These are phyloP conservation scores for Naganishia onofrii DNA, from an alignment of 768 basidiomycete species.

Conservation along the genomic window DNA sequence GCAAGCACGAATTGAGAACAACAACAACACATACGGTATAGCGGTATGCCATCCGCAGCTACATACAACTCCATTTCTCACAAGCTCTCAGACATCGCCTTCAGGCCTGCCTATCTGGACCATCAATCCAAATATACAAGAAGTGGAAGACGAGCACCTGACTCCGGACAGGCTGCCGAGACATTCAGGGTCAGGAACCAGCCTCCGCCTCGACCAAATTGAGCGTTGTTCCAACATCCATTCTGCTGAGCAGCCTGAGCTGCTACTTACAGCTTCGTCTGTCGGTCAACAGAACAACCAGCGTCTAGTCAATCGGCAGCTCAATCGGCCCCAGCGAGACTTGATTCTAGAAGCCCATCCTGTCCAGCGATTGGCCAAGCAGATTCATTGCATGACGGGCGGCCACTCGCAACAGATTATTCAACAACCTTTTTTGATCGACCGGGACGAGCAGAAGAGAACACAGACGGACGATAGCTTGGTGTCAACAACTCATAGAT, in stretches of 20 bases:
- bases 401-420: not conserved
- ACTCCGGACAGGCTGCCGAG: constrained; percentile 14
- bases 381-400: not conserved
- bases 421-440: too few species aligned
- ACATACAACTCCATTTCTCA: not conserved
- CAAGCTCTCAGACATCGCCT: not conserved
- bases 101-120: not conserved
- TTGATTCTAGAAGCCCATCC: not conserved
- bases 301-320: not conserved
- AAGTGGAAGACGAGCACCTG: not conserved
- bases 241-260: not conserved
- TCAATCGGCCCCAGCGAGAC: not conserved
- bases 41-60: not conserved
- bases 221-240: not conserved
- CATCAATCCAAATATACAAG: not conserved
- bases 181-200: constrained; percentile 23
- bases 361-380: not conserved
- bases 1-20: not conserved
- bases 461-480: too few species aligned
- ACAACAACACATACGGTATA: not conserved
- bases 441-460: too few species aligned
- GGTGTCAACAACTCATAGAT: not conserved
- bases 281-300: too few species aligned
- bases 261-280: too few species aligned
- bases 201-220: not conserved